Evolutionary conservation across 495 filamentous ascomycete species (phyloP).

Genomic region (Tetracladium setigerum): DNA sequence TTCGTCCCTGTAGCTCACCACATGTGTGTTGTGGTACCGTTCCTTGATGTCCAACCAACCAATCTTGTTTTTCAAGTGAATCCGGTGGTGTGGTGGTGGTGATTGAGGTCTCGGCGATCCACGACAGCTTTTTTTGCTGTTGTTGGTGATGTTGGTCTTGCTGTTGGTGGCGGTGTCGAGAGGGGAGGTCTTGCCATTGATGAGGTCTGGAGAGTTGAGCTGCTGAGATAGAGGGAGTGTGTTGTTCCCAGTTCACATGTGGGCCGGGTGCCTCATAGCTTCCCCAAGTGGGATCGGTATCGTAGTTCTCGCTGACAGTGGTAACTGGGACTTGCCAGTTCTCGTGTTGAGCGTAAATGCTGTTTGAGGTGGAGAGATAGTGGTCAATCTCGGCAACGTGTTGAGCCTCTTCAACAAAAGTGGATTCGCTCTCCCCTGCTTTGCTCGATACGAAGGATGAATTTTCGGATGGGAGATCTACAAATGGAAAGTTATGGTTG

Average conservation of each 20-base stretch:
- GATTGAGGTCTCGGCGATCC: too few relatives aligned
- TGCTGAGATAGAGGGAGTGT: too few relatives aligned
- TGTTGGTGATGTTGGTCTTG: too few relatives aligned
- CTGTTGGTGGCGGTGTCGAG: too few relatives aligned
- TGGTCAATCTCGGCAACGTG: conserved; percentile 4
- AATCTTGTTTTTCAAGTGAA: too few relatives aligned
- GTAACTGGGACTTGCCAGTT: conserved; percentile 7
- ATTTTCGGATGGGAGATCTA: conserved; percentile 10
- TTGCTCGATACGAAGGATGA: conserved; percentile 8
- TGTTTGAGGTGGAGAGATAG: conserved; percentile 7
- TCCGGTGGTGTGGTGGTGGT: too few relatives aligned
- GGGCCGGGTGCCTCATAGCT: conserved; percentile 8
- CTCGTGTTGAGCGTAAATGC: conserved; percentile 3
- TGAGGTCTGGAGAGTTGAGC: too few relatives aligned
- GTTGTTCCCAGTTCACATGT: conserved; percentile 2
- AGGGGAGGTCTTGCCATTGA: too few relatives aligned
- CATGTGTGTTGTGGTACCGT: too few relatives aligned
- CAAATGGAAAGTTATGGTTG: neutral
- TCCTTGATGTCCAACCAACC: too few relatives aligned
- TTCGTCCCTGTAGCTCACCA: too few relatives aligned
- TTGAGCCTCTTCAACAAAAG: conserved; percentile 7
- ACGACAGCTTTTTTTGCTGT: too few relatives aligned
- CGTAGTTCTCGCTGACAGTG: neutral
- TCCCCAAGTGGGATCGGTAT: conserved; percentile 9
- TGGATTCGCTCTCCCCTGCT: conserved; percentile 11